Base-by-base conservation (phyloP, 495 filamentous ascomycete genomes). In the Astrothelium macrocarpum region DNA sequence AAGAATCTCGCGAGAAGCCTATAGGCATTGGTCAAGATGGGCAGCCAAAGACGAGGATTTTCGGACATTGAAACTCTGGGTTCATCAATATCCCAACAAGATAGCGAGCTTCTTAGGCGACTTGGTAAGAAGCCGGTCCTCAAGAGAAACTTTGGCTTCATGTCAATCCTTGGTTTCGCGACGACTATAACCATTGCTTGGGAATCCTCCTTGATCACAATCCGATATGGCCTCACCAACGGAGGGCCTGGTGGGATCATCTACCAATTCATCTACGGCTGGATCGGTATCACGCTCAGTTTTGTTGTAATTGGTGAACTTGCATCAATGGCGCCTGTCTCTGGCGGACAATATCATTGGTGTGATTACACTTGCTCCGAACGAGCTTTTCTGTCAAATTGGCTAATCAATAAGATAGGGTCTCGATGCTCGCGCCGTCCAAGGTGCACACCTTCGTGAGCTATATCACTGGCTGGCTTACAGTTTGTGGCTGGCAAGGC, bases 81-180 rank as follows among this genome's bases (percentile, higher is more conserved):
- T 4, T 14, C 3, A 3, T 49, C 43, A 3, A 3, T 49, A 20
- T 49, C 43, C n/a, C 43, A 49, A 49, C 9, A 18, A 20, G 43
- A 49, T 49, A 18, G 9, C 7, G 43, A 49, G 9, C 9, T 18
- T 4, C 56, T 59, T 3, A 49, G n/a, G n/a, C 9, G 74, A 11
- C 59, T 73, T 32, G 73, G 73, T 12, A 76, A 75, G 64, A 69
- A 72, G 60, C 74, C 71, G 63, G 71, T 72, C 32, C 71, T 74
- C 60, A 67, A 67, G 63, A 60, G 74, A 1, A 72, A 73, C 46
- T 75, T 75, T 56, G 32, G 56, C 5, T 65, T 70, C 29, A 25
- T 70, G 11, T 66, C 70, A 1, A 66, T 71, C 0, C 62, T 75
- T 2, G 72, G 70, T 5, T 76, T 76, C 46, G 72, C 49, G 23